Evolutionary conservation across 495 filamentous ascomycete species (phyloP).

Genomic region (Talaromyces trachyspermus): DNA sequence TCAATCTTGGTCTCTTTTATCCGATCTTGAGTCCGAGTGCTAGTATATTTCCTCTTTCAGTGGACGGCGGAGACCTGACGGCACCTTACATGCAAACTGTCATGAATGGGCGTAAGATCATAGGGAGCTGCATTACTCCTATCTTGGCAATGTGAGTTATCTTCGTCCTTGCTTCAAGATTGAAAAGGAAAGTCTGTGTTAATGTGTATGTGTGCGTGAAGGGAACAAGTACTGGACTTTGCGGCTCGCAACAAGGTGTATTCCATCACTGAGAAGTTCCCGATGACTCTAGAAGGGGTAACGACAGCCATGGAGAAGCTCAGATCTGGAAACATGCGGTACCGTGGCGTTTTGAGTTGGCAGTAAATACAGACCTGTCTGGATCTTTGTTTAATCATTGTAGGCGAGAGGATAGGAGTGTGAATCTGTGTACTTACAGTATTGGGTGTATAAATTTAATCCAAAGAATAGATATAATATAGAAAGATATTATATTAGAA

Average conservation of each 20-base stretch:
- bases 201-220: background rate
- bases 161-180: too few species aligned
- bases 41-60: background rate
- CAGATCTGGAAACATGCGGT: conserved; percentile 36
- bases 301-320: conserved; percentile 34
- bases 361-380: too few species aligned
- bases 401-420: too few species aligned
- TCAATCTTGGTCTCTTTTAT: background rate
- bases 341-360: conserved; percentile 26
- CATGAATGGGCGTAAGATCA: background rate
- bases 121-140: background rate
- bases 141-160: background rate
- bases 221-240: conserved; percentile 23
- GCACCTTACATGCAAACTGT: background rate
- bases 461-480: too few species aligned
- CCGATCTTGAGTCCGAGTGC: background rate
- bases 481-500: too few species aligned
- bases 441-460: too few species aligned
- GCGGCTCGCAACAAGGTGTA: conserved; percentile 35
- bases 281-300: conserved; percentile 38
- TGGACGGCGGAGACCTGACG: background rate
- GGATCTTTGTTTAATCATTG: too few species aligned
- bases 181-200: background rate
- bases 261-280: conserved; percentile 39
- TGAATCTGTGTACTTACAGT: too few species aligned